A percentile compares a stretch with the other conserved stretches of the same genome.
phyloP scores from a whole-genome alignment of 768 basidiomycete genomes.

The Nidularia pulvinata region DNA sequence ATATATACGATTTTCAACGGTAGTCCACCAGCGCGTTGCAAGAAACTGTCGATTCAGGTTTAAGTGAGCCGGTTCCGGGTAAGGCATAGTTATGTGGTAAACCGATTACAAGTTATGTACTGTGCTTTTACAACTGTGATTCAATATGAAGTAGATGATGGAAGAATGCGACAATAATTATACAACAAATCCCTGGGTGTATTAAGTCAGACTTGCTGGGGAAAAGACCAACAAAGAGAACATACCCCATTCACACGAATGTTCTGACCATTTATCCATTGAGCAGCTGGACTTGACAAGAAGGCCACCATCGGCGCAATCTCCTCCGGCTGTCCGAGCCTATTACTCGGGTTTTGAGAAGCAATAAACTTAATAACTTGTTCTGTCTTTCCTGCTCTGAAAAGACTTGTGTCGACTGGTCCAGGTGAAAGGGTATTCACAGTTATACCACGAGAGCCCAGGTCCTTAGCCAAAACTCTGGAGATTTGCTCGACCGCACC shows the following conservation, averaged over 20 bases:
- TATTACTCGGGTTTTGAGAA: constrained; percentile 40
- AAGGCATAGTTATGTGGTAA: too few relatives aligned
- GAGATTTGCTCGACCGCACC: constrained; percentile 57
- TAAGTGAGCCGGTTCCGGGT: too few relatives aligned
- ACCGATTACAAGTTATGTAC: too few relatives aligned
- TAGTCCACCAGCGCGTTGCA: too few relatives aligned
- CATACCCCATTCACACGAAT: constrained; percentile 58
- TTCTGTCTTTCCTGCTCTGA: constrained; percentile 51
- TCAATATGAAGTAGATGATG: too few relatives aligned
- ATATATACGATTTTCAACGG: too few relatives aligned
- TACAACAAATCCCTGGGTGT: background rate
- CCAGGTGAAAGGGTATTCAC: constrained; percentile 60
- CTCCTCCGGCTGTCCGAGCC: constrained; percentile 50
- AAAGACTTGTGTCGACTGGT: constrained; percentile 54
- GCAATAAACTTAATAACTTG: constrained; percentile 42
- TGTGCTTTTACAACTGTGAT: too few relatives aligned
- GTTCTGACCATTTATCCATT: constrained; percentile 61
- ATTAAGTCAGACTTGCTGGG: background rate
- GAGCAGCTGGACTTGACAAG: constrained; percentile 47
- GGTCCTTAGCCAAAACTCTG: constrained; percentile 57
- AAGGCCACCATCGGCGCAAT: constrained; percentile 54
- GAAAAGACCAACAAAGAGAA: constrained; percentile 1
- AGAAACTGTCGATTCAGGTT: too few relatives aligned
- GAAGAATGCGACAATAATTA: background rate
- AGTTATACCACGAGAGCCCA: constrained; percentile 49